These are phyloP conservation scores for Solanum bulbocastanum DNA, from an alignment of 257 asterid species.

Conservation along the genomic window DNA sequence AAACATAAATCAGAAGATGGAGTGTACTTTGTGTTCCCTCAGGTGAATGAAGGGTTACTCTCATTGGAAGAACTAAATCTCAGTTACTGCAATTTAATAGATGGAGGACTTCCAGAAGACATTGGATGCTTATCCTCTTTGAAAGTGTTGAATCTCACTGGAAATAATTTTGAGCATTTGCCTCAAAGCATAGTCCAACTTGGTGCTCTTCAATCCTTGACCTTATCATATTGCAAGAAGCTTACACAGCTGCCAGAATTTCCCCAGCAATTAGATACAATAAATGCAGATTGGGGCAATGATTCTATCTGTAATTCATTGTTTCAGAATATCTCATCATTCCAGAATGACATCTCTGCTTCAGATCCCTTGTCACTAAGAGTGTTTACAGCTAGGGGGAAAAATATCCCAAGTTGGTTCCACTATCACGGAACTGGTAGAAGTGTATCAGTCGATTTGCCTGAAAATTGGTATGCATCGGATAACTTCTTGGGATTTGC, in stretches of 20 bases:
- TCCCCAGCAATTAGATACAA: neutral
- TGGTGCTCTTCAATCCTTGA: too few species aligned
- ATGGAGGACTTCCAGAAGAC: neutral
- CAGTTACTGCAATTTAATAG: neutral
- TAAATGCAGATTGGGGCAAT: neutral
- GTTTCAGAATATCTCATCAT: neutral
- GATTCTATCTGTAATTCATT: neutral
- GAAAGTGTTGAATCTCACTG: too few species aligned
- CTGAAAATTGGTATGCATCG: neutral
- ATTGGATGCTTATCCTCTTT: too few species aligned
- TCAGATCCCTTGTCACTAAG: neutral
- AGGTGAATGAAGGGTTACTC: neutral
- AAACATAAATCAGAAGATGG: neutral
- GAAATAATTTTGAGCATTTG: too few species aligned
- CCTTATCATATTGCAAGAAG: neutral
- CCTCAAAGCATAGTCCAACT: too few species aligned
- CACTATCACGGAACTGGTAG: neutral
- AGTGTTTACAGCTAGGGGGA: neutral
- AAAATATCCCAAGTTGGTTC: neutral
- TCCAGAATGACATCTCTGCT: neutral
- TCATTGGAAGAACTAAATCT: neutral
- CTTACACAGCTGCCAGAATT: neutral
- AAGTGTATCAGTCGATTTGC: neutral
- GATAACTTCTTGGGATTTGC: neutral
- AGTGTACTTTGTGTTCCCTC: neutral